A percentile compares a stretch with the other conserved stretches of the same genome.
phyloP scores from a whole-genome alignment of 2,329 filamentous ascomycete genomes.

The Cercospora zeae-maydis region DNA sequence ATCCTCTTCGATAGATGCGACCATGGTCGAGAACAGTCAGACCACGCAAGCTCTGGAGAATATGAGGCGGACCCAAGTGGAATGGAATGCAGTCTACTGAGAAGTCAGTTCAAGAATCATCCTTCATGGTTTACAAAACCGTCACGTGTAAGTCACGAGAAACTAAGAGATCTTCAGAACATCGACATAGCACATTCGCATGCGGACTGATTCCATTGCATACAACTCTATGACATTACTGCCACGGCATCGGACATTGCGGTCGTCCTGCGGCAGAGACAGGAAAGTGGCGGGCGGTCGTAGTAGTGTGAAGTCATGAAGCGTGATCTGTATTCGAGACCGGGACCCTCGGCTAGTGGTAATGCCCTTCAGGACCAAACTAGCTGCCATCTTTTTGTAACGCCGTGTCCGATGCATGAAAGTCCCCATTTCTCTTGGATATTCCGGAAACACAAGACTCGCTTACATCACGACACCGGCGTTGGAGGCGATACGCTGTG shows the following conservation, averaged over 20 bases:
- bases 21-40: background rate
- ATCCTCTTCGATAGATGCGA: too few relatives aligned
- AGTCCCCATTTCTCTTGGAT: slow-evolving; percentile 10
- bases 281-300: background rate
- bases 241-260: background rate
- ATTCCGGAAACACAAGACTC: slow-evolving; percentile 13
- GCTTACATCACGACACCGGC: slow-evolving; percentile 99
- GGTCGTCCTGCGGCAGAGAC: background rate
- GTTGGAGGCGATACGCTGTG: slow-evolving; percentile 97
- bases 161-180: background rate
- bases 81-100: background rate
- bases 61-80: too few relatives aligned
- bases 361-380: background rate
- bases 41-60: too few relatives aligned
- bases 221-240: background rate
- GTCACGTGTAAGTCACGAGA: background rate
- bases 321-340: slow-evolving; percentile 17
- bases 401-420: slow-evolving; percentile 27
- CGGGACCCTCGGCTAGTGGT: slow-evolving; percentile 9
- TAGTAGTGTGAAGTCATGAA: slow-evolving; percentile 8
- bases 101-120: background rate
- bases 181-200: background rate
- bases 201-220: background rate
- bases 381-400: slow-evolving; percentile 17
- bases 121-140: background rate